Evolutionary conservation across 495 filamentous ascomycete species (phyloP).

Genomic region (Talaromyces borbonicus): DNA sequence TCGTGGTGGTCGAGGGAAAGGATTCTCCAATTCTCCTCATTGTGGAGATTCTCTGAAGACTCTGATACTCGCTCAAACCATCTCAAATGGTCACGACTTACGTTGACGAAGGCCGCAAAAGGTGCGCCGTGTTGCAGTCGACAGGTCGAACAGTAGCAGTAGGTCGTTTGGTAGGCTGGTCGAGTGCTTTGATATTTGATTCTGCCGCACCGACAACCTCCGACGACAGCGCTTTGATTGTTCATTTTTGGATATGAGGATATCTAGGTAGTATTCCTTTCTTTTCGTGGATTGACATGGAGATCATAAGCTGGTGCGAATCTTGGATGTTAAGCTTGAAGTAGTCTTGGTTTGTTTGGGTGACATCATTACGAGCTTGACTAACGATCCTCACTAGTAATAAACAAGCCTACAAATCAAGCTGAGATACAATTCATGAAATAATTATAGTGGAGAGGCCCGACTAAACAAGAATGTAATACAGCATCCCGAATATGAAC

Average conservation of each 20-base stretch:
- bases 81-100: neutral
- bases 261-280: too few relatives aligned
- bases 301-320: too few relatives aligned
- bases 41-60: neutral
- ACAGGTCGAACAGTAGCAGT: conserved; percentile 1
- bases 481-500: neutral
- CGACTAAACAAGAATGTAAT: neutral
- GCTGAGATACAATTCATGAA: neutral
- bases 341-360: too few relatives aligned
- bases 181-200: conserved; percentile 1
- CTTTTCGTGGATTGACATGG: too few relatives aligned
- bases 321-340: too few relatives aligned
- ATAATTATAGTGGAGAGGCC: neutral
- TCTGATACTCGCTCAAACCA: neutral
- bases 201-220: neutral
- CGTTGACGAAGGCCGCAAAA: neutral
- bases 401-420: too few relatives aligned
- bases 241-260: neutral
- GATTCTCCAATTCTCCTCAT: neutral
- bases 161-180: neutral
- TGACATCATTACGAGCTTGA: too few relatives aligned
- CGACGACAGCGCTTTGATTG: neutral
- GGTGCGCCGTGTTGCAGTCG: neutral
- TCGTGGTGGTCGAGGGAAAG: neutral
- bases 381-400: too few relatives aligned